Base-by-base conservation (phyloP, 2,329 filamentous ascomycete species). In the Xylaria sp. region DNA sequence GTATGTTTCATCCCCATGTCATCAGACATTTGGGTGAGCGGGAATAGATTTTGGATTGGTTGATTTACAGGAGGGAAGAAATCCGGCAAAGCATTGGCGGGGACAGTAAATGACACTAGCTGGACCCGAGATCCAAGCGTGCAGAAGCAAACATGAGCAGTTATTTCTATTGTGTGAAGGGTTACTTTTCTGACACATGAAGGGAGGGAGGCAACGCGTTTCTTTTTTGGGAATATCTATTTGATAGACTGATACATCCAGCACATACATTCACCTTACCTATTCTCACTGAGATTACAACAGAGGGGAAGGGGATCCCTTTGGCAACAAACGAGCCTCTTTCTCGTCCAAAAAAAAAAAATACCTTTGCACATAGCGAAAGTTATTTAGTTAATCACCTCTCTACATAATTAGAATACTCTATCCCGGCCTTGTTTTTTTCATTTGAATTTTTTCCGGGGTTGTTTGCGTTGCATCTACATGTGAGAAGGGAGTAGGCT, bases 381-480 rank as follows among this genome's bases (percentile, higher is more conserved):
- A 9, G 32, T 44, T 18, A 44, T 44, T 57, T 57, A 25, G 16
- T 42, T 57, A 27, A 42, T 57, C 54, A 42, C 54, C 32, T n/a
- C 54, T 57, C 54, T 57, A 16, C n/a, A 55, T 55, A 37, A 55
- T 55, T 37, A 37, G n/a, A 37, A n/a, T 35, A 9, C 16, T 44
- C 18, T 44, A n/a, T 37, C 29, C 32, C 21, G 1, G n/a, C 21
- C 51, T 23, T 37, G 10, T n/a, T 23, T 37, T n/a, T 23, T 37
- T 23, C 32, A 16, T 8, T n/a, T 32, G 23, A 16, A 5, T 18
- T n/a, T 6, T n/a, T 16, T 25, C 8, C 42, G 1, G 8, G 21
- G 18, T 25, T 23, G 21, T 48, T 48, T 23, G 9, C 1, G 44
- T 2, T 48, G 21, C 13, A 25, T 48, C 6, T 47, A 6, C 9